phyloP scores from a whole-genome alignment of 148 eudicot genomes.

The Hydrangea macrophylla region DNA sequence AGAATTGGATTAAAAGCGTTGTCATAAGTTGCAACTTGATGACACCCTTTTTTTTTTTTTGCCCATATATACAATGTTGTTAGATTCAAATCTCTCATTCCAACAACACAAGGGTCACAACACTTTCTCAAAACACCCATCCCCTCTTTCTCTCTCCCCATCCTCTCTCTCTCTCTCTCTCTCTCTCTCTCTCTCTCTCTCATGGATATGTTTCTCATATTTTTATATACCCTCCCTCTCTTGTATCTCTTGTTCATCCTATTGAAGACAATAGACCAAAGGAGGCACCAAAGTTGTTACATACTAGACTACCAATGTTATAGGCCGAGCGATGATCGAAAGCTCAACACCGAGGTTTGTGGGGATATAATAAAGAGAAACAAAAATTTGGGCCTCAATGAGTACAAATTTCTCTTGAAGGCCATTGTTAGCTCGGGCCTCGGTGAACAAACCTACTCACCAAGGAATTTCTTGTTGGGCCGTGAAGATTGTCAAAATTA shows the following conservation, averaged over 20 bases:
- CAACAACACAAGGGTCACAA: too few relatives aligned
- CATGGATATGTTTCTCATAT: slow-evolving; percentile 34
- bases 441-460: slow-evolving; percentile 80
- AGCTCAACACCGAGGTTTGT: slow-evolving; percentile 44
- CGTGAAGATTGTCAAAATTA: slow-evolving; percentile 44
- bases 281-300: slow-evolving; percentile 56
- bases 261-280: slow-evolving; percentile 15
- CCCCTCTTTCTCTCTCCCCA: too few relatives aligned
- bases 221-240: slow-evolving; percentile 23
- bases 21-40: neutral
- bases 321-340: slow-evolving; percentile 56
- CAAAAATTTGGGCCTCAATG: slow-evolving; percentile 55
- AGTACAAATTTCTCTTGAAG: slow-evolving; percentile 68
- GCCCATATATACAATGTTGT: too few relatives aligned
- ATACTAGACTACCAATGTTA: slow-evolving; percentile 60
- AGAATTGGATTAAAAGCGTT: neutral
- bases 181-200: slow-evolving; percentile 4
- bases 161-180: too few relatives aligned
- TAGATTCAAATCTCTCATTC: too few relatives aligned
- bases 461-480: slow-evolving; percentile 53
- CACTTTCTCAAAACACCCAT: neutral
- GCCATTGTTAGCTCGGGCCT: slow-evolving; percentile 71
- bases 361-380: slow-evolving; percentile 61
- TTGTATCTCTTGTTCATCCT: slow-evolving; percentile 34
- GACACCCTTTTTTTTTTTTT: too few relatives aligned